Conservation (phyloP, 1,284 basidiomycete genomes). For the Apiotrichum sp. region DNA sequence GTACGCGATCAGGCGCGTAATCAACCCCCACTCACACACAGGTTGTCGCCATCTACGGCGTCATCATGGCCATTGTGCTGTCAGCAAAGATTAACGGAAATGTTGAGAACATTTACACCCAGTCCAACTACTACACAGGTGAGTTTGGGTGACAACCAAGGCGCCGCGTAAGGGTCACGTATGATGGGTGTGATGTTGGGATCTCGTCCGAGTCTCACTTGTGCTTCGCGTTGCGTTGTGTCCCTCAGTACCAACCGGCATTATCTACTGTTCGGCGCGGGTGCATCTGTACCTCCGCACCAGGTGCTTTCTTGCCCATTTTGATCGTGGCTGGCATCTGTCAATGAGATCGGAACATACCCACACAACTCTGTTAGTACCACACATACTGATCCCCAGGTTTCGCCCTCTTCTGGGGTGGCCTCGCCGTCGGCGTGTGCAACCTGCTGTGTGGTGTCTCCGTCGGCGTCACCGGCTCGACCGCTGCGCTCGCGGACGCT, state of each 20-base stretch:
- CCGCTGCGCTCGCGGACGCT: conserved; percentile 84
- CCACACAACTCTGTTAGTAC: too few species aligned
- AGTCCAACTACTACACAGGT: conserved; percentile 85
- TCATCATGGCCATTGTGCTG: conserved; percentile 88
- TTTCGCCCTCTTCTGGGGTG: conserved; percentile 90
- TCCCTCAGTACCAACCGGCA: too few species aligned
- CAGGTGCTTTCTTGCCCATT: too few species aligned
- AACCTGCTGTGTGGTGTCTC: conserved; percentile 89
- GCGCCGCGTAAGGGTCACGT: too few species aligned
- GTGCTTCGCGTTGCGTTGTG: too few species aligned
- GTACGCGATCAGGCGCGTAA: background rate
- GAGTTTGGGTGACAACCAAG: conserved; percentile 16
- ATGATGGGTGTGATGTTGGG: too few species aligned
- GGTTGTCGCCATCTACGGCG: conserved; percentile 88
- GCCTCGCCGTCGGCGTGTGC: conserved; percentile 76
- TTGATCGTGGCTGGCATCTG: too few species aligned
- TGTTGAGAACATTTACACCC: conserved; percentile 65
- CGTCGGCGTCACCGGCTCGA: conserved; percentile 86
- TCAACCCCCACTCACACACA: conserved; percentile 39
- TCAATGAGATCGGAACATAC: too few species aligned
- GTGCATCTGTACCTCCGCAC: too few species aligned
- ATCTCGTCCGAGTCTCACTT: too few species aligned
- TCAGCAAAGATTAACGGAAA: conserved; percentile 66
- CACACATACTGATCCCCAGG: conserved; percentile 55
- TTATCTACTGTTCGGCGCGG: too few species aligned